Evolutionary conservation across 345 rosid species (phyloP).

Genomic region (Kernera saxatilis): DNA sequence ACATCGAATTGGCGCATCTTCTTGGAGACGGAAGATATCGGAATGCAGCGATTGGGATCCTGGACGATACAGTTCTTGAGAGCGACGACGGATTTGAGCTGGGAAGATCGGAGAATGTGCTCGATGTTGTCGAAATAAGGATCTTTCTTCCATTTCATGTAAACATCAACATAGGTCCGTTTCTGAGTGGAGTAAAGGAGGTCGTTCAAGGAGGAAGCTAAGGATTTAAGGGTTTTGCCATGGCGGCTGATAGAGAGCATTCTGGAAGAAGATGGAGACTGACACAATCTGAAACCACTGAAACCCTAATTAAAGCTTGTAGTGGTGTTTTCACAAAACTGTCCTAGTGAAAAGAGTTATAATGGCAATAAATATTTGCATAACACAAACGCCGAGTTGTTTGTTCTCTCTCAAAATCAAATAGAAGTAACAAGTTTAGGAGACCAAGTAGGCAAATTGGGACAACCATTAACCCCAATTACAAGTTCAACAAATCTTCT

Average conservation of each 20-base stretch:
- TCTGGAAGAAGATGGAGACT: neutral
- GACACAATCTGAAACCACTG: neutral
- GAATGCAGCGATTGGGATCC: conserved; percentile 53
- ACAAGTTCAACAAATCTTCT: conserved; percentile 45
- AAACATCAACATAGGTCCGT: conserved; percentile 56
- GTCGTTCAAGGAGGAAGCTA: conserved; percentile 18
- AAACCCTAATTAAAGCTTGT: neutral
- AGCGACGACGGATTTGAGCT: conserved; percentile 59
- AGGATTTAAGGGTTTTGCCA: conserved; percentile 33
- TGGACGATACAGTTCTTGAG: conserved; percentile 55
- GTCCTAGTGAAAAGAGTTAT: neutral
- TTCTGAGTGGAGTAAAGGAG: conserved; percentile 38
- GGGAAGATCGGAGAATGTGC: conserved; percentile 57
- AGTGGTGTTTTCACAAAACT: neutral
- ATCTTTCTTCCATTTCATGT: conserved; percentile 95
- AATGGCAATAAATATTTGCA: conserved; percentile 16
- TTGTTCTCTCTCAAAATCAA: conserved; percentile 7
- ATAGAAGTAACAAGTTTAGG: conserved; percentile 37
- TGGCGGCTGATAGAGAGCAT: conserved; percentile 38
- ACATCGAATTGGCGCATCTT: conserved; percentile 58
- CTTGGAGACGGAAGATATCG: conserved; percentile 72
- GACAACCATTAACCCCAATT: conserved; percentile 49
- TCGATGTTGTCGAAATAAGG: conserved; percentile 58
- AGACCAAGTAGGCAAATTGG: conserved; percentile 45
- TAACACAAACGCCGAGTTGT: neutral